These are phyloP conservation scores for Luffa acutangula DNA, from an alignment of 306 rosid genomes.

Conservation along the genomic window DNA sequence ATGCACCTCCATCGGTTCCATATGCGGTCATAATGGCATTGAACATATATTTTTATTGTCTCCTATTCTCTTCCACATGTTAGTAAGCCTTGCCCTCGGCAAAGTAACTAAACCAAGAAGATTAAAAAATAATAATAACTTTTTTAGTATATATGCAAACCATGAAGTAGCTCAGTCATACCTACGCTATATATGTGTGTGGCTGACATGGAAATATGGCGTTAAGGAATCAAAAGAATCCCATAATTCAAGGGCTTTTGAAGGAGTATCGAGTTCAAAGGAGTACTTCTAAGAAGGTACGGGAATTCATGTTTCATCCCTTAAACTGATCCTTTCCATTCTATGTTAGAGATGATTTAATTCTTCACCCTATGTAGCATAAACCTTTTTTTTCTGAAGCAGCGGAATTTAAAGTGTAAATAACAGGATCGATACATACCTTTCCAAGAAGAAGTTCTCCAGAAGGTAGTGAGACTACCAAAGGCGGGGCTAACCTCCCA, in stretches of 20 bases:
- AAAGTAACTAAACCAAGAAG: not conserved
- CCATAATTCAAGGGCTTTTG: not conserved
- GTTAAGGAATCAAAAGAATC: not conserved
- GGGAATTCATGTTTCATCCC: not conserved
- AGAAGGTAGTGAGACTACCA: constrained; percentile 79
- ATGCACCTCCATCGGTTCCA: not conserved
- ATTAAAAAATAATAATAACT: not conserved
- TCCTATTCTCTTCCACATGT: not conserved
- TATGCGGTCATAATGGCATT: not conserved
- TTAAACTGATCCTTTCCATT: not conserved
- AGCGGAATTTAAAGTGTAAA: not conserved
- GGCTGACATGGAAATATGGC: not conserved
- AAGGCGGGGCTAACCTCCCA: constrained; percentile 86
- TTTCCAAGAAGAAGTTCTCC: constrained; percentile 99
- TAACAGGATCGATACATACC: constrained; percentile 28
- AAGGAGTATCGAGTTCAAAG: not conserved
- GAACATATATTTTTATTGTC: not conserved
- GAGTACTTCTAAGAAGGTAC: not conserved
- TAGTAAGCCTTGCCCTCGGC: not conserved
- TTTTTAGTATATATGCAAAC: not conserved
- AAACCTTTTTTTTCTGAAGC: not conserved
- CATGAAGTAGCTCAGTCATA: not conserved
- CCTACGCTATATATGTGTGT: not conserved
- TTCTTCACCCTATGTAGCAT: not conserved
- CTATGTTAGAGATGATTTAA: not conserved